Evolutionary conservation across 495 filamentous ascomycete species (phyloP).

Genomic region (Hypoxylon subgilvum): DNA sequence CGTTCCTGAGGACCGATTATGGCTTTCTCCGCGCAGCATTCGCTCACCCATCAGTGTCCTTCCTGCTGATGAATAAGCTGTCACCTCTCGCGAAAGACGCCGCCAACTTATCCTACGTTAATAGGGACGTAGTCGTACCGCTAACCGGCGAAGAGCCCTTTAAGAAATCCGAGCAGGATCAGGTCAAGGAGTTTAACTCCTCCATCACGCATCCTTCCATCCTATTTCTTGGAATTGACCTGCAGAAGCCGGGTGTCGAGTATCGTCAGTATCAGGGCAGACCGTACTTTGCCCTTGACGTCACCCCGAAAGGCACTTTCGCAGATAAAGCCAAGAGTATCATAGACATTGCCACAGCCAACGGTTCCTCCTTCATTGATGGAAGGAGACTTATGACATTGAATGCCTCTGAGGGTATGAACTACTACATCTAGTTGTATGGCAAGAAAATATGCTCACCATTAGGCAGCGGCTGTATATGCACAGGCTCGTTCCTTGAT

Average conservation of each 20-base stretch:
- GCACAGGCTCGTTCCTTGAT: constrained; percentile 88
- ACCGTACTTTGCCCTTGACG: constrained; percentile 88
- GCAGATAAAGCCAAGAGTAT: constrained; percentile 63
- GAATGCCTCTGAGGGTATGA: constrained; percentile 51
- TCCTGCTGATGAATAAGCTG: constrained; percentile 80
- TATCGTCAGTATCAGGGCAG: constrained; percentile 68
- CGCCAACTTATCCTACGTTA: constrained; percentile 64
- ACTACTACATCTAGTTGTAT: neutral
- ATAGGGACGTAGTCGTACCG: constrained; percentile 65
- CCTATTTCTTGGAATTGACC: constrained; percentile 88
- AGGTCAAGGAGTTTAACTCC: constrained; percentile 78
- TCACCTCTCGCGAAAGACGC: constrained; percentile 70
- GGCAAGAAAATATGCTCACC: neutral
- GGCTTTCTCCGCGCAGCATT: constrained; percentile 78
- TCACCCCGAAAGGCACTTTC: constrained; percentile 72
- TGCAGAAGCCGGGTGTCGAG: constrained; percentile 58
- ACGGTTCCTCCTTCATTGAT: constrained; percentile 34
- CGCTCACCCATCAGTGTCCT: constrained; percentile 69
- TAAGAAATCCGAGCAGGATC: constrained; percentile 71
- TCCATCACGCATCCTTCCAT: constrained; percentile 65
- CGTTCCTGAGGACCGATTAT: constrained; percentile 83
- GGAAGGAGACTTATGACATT: constrained; percentile 48
- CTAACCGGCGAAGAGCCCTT: constrained; percentile 78
- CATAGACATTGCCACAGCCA: constrained; percentile 41
- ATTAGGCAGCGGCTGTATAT: constrained; percentile 75